Evolutionary conservation across 352 stramenopile species (phyloP), one percentile per base, ranked within the genome.

Genomic region (Blastocystis sp.): DNA sequence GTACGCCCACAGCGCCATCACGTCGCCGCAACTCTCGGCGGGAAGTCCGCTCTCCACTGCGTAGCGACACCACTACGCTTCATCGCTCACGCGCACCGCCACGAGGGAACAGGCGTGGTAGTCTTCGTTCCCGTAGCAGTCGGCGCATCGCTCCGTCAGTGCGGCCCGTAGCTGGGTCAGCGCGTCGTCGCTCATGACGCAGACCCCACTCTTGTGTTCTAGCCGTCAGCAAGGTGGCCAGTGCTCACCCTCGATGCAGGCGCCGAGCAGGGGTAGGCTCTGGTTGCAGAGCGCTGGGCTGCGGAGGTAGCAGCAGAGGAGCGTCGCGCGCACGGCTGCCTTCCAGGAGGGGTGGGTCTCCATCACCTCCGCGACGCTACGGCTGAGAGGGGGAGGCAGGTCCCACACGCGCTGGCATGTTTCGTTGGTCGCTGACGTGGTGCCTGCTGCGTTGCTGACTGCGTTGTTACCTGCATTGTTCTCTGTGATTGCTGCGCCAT

Each of bases 51-150:
- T 57, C 48, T 57, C 48, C 48, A 57, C 48, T 14, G 14, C 48
- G 48, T 57, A 57, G 7, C 66, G 65, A 28, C 74, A 84, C 74
- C 74, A 84, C 74, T 84, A 69, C 21, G 38, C 9, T 10, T 68
- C 34, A 84, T 34, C 3, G n/a, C 52, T 3, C 7, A 14, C 6
- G 34, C 38, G 24, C 11, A 42, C 7, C 17, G 34, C 19, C 19
- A 84, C 74, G 28, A 84, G 10, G 11, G 74, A 11, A 19, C 74
- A 84, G 10, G 57, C 34, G 10, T 64, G 54, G 42, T 68, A 84
- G 74, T 84, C 69, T 28, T 68, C 60, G 14, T 66, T 64, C 28
- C 10, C 48, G 54, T 84, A 84, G 74, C 43, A 84, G 74, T 84
- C 74, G 19, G 74, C 24, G 48, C 74, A 84, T 52, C 65, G 57